Evolutionary conservation across 1,139 yeast species (phyloP), one percentile per base, ranked within the genome.

Genomic region (Wickerhamiella infanticola): DNA sequence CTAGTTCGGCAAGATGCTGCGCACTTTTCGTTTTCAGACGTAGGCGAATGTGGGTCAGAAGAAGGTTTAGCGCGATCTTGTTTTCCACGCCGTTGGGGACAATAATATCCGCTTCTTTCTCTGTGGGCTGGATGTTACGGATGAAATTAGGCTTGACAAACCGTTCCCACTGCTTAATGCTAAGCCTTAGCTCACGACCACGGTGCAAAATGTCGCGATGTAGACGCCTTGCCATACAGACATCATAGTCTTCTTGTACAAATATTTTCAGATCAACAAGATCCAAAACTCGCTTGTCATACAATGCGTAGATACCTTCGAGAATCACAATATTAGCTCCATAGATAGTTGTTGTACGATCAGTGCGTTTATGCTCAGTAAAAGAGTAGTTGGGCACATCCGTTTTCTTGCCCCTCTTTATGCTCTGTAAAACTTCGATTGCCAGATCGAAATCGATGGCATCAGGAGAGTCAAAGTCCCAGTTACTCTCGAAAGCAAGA

Each of bases 121-220:
- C 77, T 0, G 95, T 84, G 3, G 94, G 93, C 50, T 72, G 73
- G 24, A 90, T 80, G 55, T 72, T 75, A 42, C 77, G 67, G 24
- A 80, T 88, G 8, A 94, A 88, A 60, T 86, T 84, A 13, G 98
- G 98, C 60, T 88, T 90, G 36, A 90, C 98, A 62, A 80, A 88
- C 25, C 67, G 65, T 53, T 82, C 81, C 97, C 97, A 90, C 59
- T 90, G 98, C 51, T 75, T 72, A 53, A 90, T 72, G 31, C 88
- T 82, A 1, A 95, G 94, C 3, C 66, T 69, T 39, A 88, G 66
- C 55, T 86, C 95, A 51, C 98, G 68, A 1, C 94, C 95, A 51
- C 98, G 69, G 50, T 79, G 78, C 24, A 83, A 68, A 45, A 86
- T 86, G 61, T 90, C 98, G 56, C 98, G 70, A 5, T 85, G 75